Conservation (phyloP, 495 filamentous ascomycete genomes). For the Tuber umbilicatum region DNA sequence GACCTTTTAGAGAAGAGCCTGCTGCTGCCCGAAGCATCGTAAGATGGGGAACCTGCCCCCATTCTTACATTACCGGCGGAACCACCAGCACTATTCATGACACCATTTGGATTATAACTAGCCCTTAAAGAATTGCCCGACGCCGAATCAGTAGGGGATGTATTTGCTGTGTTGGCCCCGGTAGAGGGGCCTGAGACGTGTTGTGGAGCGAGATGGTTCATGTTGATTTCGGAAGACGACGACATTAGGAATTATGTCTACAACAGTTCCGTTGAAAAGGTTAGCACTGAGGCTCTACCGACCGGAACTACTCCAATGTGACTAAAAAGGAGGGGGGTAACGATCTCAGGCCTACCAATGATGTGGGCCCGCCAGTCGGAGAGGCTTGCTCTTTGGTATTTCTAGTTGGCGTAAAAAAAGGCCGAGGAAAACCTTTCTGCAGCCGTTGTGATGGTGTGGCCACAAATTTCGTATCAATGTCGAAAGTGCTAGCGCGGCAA, state of each 20-base stretch:
- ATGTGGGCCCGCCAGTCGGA: slow-evolving; percentile 39
- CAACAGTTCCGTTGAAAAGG: background rate
- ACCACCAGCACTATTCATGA: slow-evolving; percentile 57
- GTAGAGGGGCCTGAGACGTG: slow-evolving; percentile 72
- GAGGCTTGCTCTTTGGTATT: slow-evolving; percentile 31
- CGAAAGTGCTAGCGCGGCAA: slow-evolving; percentile 10
- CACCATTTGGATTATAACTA: slow-evolving; percentile 57
- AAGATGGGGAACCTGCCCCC: slow-evolving; percentile 93
- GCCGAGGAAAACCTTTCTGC: slow-evolving; percentile 2
- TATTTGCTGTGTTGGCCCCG: slow-evolving; percentile 58
- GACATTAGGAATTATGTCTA: slow-evolving; percentile 80
- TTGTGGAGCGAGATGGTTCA: slow-evolving; percentile 59
- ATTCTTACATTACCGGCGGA: slow-evolving; percentile 70
- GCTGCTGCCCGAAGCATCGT: slow-evolving; percentile 65
- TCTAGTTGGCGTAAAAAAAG: slow-evolving; percentile 3
- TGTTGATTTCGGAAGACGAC: slow-evolving; percentile 70
- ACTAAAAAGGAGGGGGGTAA: background rate
- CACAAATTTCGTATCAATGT: slow-evolving; percentile 14
- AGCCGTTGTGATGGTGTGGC: background rate
- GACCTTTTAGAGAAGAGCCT: slow-evolving; percentile 88
- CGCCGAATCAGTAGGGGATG: slow-evolving; percentile 76
- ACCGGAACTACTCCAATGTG: background rate
- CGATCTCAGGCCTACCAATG: slow-evolving; percentile 22
- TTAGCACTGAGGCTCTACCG: slow-evolving; percentile 13
- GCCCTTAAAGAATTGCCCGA: slow-evolving; percentile 62